Evolutionary conservation across 805 yeast species (phyloP), one percentile per base, ranked within the genome.

Genomic region (Ogataea saltuana): DNA sequence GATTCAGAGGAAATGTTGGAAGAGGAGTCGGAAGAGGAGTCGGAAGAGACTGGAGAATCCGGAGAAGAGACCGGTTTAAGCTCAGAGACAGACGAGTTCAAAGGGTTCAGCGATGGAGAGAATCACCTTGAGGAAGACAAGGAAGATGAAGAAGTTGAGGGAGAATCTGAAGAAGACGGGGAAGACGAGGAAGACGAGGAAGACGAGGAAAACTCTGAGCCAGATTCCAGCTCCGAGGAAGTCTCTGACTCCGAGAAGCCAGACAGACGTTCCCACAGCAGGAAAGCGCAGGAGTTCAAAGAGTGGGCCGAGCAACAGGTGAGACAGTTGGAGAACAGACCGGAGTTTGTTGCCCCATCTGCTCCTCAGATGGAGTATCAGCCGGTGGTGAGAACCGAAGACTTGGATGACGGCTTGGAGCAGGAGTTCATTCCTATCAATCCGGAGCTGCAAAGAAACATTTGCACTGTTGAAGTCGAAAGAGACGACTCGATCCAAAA

Each of bases 291-390:
- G 27, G 76, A 80, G 13, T 93, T 93, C 71, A 87, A 86, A 64
- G 76, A 77, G 15, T 93, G 99, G 98, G 97, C 97, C 0, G 86
- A 83, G 51, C 65, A 74, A 26, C 86, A 85, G 56, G 77, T 82
- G 4, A 78, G 83, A 45, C 71, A 75, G 47, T 66, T 80, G 29
- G 87, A 80, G 52, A 88, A 86, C 1, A 71, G 81, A 19, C 73
- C 76, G 12, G 79, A 63, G 34, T 57, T 62, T 46, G 64, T 74
- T 36, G 70, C 80, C 3, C 76, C 71, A 2, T 70, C 76, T 2
- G 72, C 69, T 1, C 85, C 86, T 3, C 62, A 64, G 25, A 61
- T 75, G 18, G 68, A 76, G 13, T 80, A 81, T 46, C 71, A 75
- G 45, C 82, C 79, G 6, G 65, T 80, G 4, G 71, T 76, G 0